These are phyloP conservation scores for Xylaria acuta DNA, from an alignment of 495 filamentous ascomycete species.

Conservation along the genomic window DNA sequence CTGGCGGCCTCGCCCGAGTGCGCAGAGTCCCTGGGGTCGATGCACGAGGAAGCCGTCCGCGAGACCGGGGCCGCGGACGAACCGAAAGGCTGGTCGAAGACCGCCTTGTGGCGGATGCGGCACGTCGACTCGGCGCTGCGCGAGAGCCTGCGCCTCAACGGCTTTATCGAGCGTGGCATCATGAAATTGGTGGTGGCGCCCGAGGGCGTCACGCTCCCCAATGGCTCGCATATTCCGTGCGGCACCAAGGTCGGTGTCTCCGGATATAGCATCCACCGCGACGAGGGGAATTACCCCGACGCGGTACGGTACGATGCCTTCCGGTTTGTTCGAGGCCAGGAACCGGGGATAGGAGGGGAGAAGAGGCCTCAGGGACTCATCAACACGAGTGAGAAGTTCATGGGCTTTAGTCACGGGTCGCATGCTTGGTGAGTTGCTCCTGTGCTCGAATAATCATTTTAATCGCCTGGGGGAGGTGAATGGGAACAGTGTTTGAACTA, in stretches of 20 bases:
- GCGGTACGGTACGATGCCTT: constrained; percentile 46
- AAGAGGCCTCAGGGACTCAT: constrained; percentile 35
- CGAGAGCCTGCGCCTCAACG: constrained; percentile 51
- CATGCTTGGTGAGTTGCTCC: constrained; percentile 46
- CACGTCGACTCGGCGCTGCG: constrained; percentile 46
- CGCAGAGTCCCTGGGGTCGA: constrained; percentile 30
- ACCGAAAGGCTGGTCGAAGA: constrained; percentile 33
- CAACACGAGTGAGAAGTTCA: constrained; percentile 42
- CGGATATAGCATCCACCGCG: constrained; percentile 46
- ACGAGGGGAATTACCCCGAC: constrained; percentile 46
- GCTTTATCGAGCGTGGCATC: constrained; percentile 48
- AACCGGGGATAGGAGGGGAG: constrained; percentile 13
- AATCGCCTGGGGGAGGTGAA: constrained; percentile 21
- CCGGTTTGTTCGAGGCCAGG: constrained; percentile 39
- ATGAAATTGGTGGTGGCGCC: constrained; percentile 49
- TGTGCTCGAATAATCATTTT: background rate
- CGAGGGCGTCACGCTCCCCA: constrained; percentile 44
- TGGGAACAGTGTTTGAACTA: constrained; percentile 5
- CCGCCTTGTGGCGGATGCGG: constrained; percentile 43
- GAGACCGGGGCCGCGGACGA: constrained; percentile 12
- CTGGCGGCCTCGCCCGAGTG: constrained; percentile 36
- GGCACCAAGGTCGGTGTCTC: constrained; percentile 50
- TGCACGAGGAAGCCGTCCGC: constrained; percentile 37
- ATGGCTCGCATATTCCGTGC: constrained; percentile 41
- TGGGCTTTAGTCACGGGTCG: constrained; percentile 49